Evolutionary conservation across 768 basidiomycete genomes (phyloP), one percentile per base, ranked within the genome.

Genomic region (Dioszegia crocea): DNA sequence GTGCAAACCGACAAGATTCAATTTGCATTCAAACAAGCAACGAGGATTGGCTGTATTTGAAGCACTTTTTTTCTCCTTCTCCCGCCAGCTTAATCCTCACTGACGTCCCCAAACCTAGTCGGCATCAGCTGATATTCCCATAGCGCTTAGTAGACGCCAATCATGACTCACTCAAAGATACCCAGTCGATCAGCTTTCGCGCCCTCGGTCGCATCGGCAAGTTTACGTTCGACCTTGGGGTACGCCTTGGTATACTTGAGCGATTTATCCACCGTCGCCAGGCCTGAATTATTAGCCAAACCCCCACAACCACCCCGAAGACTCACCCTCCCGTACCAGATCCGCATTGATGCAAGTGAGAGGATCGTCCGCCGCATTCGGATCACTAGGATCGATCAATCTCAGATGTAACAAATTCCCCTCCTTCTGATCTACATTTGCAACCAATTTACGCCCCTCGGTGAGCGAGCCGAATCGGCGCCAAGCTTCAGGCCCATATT

Each of bases 371-470:
- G 84, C 81, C 4, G 84, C 82, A 8, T 81, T 77, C 2, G 88
- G 85, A 77, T 91, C 87, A 24, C 81, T 75, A 0, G 94, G 89
- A 73, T 98, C 93, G 61, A 96, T 94, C 33, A 99, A 84, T 47
- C 94, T 88, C 54, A 99, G 84, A 77, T 96, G 91, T 27, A 93
- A 80, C 1, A 86, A 69, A 21, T 82, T 65, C 24, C 88, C 87
- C 69, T 96, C 94, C 69, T 81, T 85, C 70, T 87, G 83, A 76
- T 99, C 96, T 58, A 92, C 80, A 78, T 93, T 97, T n/a, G 92
- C 96, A 48, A 98, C 80, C n/a, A 98, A 82, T 71, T 92, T 92
- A 53, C 91, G 87, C n/a, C 90, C 79, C 78, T 92, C 91, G 65
- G 88, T 89, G 19, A 92, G 80, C 16, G 82, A 77, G 24, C 86